Percentiles rank a stretch among this genome's conserved stretches.
Evolutionary conservation across 2,329 filamentous ascomycete species (phyloP).

Genomic region (Hawksworthiomyces lignivorus): DNA sequence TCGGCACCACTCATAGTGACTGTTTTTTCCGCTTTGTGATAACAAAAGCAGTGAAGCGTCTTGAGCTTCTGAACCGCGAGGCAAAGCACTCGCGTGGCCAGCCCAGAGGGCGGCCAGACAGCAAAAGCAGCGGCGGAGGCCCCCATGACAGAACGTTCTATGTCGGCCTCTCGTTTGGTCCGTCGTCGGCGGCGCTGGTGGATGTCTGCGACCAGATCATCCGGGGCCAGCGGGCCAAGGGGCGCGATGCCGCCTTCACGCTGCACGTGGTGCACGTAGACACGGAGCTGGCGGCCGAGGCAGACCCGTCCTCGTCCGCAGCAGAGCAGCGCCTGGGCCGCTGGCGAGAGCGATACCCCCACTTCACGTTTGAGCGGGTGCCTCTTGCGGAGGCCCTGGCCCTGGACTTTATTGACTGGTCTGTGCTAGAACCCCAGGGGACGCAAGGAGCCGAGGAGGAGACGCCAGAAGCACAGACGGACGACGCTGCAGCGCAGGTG

Average conservation of each 20-base stretch:
- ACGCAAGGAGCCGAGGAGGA: too few relatives aligned
- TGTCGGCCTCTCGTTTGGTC: conserved; percentile 74
- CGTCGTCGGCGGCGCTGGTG: conserved; percentile 70
- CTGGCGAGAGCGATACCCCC: conserved; percentile 56
- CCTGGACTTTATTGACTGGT: conserved; percentile 46
- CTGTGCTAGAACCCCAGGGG: too few relatives aligned
- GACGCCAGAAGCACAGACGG: too few relatives aligned
- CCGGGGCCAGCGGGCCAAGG: conserved; percentile 55
- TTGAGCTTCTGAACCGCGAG: conserved; percentile 44
- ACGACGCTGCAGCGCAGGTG: neutral
- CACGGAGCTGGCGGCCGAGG: conserved; percentile 25
- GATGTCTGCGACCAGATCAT: conserved; percentile 67
- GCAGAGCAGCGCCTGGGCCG: conserved; percentile 40
- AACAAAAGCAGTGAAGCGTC: conserved; percentile 71
- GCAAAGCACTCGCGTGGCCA: conserved; percentile 17
- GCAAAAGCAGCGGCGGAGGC: conserved; percentile 5
- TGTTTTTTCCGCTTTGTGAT: conserved; percentile 76
- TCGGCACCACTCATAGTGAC: conserved; percentile 34
- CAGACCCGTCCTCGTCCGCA: conserved; percentile 8
- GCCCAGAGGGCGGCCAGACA: neutral
- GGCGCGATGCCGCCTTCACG: conserved; percentile 59
- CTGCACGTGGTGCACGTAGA: conserved; percentile 54
- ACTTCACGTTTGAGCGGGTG: conserved; percentile 54
- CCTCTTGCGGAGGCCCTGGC: conserved; percentile 57
- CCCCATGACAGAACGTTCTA: conserved; percentile 45